Conservation (phyloP, 805 yeast species). For the Zygosaccharomyces siamensis region DNA sequence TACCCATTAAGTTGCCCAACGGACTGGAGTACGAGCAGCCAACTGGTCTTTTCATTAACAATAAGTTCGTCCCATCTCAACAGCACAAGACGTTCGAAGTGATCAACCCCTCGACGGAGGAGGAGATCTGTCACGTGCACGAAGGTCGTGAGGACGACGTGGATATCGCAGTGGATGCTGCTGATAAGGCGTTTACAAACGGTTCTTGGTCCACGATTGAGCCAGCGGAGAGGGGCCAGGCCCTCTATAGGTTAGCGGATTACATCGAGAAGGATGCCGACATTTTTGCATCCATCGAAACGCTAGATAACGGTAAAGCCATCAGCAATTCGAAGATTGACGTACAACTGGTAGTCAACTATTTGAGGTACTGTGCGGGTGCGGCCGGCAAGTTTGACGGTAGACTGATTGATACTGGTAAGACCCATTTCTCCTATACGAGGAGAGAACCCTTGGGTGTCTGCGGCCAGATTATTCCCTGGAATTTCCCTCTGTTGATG, state of each 20-base stretch:
- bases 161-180: slow-evolving; percentile 81
- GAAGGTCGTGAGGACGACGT: slow-evolving; percentile 78
- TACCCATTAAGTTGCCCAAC: slow-evolving; percentile 60
- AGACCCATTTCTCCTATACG: slow-evolving; percentile 68
- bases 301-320: slow-evolving; percentile 88
- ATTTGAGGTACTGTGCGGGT: slow-evolving; percentile 82
- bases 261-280: slow-evolving; percentile 68
- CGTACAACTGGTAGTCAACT: slow-evolving; percentile 61
- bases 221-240: slow-evolving; percentile 61
- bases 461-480: slow-evolving; percentile 92
- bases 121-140: slow-evolving; percentile 59
- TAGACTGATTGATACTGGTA: slow-evolving; percentile 67
- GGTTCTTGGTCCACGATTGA: slow-evolving; percentile 74
- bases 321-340: slow-evolving; percentile 67
- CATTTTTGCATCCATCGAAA: slow-evolving; percentile 71
- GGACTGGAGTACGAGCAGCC: slow-evolving; percentile 75
- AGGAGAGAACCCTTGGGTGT: slow-evolving; percentile 91
- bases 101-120: slow-evolving; percentile 69
- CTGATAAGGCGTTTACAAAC: slow-evolving; percentile 66
- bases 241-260: slow-evolving; percentile 69
- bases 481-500: slow-evolving; percentile 96
- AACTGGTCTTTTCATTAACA: slow-evolving; percentile 75
- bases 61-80: slow-evolving; percentile 61
- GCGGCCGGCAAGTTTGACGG: slow-evolving; percentile 87
- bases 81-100: slow-evolving; percentile 58